Conservation (phyloP, 2,329 filamentous ascomycete species). For the Chlorencoelia australis region DNA sequence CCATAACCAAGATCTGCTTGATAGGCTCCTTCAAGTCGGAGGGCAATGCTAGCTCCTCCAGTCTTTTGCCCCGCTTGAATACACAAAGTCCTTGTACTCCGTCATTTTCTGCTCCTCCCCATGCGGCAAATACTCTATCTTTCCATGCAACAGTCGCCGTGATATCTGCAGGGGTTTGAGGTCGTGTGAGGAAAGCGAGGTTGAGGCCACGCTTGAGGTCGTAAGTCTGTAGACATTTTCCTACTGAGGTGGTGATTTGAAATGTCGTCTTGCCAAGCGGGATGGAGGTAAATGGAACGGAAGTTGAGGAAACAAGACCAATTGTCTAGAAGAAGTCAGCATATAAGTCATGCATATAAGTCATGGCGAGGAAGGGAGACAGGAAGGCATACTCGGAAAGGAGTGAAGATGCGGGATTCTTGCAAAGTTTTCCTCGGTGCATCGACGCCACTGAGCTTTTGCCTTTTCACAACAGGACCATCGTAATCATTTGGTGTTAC, state of each 20-base stretch:
- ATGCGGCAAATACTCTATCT: conserved; percentile 79
- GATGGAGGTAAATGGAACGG: conserved; percentile 80
- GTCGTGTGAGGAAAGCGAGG: conserved; percentile 84
- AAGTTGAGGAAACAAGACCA: conserved; percentile 83
- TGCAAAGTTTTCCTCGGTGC: conserved; percentile 32
- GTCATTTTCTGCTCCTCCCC: conserved; percentile 52
- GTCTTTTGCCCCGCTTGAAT: conserved; percentile 81
- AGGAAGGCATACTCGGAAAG: conserved; percentile 64
- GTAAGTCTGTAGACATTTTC: conserved; percentile 86
- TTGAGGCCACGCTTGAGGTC: conserved; percentile 84
- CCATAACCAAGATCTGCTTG: conserved; percentile 70
- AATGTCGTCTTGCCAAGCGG: conserved; percentile 90
- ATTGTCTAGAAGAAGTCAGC: conserved; percentile 54
- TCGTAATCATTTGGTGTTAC: conserved; percentile 36
- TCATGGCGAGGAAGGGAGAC: no score
- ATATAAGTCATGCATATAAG: background rate
- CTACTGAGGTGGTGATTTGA: conserved; percentile 93
- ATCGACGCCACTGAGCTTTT: conserved; percentile 46
- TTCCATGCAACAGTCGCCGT: conserved; percentile 85
- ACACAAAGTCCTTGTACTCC: conserved; percentile 69
- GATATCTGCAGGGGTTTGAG: conserved; percentile 76
- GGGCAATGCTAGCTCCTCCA: conserved; percentile 64
- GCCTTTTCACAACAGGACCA: conserved; percentile 63
- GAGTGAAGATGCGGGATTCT: conserved; percentile 79
- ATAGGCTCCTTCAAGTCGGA: conserved; percentile 58